Evolutionary conservation across 805 yeast genomes (phyloP), one percentile per base, ranked within the genome.

Genomic region (Saccharomycopsis selenospora): DNA sequence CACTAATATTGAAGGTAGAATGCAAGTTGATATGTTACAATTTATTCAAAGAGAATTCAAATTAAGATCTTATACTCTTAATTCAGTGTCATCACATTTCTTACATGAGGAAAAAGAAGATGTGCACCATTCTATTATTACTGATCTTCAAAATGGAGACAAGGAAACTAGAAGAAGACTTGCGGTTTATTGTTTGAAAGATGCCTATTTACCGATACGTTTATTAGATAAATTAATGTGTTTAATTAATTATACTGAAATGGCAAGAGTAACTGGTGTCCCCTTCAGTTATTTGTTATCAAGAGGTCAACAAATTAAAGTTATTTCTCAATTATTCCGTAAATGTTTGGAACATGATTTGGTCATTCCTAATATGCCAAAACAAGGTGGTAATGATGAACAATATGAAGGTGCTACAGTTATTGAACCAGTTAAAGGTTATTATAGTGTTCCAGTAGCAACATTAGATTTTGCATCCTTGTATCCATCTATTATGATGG

Each of bases 201-300:
- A 93, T 71, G 96, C 99, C 0, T 90, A 84, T 59, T 70, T 93
- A 42, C 99, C 99, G 1, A 61, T 93, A 57, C 70, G 99, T 55
- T 71, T 93, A 30, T 66, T 90, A 58, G 97, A 91, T 55, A 95
- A 91, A 59, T 73, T 93, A 47, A 95, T 93, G 99, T 89, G 97
- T 58, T 71, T 93, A 52, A 95, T 95, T 52, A 93, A 93, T 61
- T 93, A 93, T 66, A 91, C 97, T 0, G 99, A 93, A 67, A 93
- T 93, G 99, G 97, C 99, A 1, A 82, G 99, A 70, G 99, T 93
- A 24, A 93, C 99, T 0, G 99, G 99, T 56, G 98, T 93, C 8
- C 99, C 99, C 0, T 88, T 93, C 59, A 84, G 96, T 1, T 91
- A 80, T 61, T 72, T 93, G 53, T 68, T 93, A 40, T 64, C 95